Percentiles rank a stretch among this genome's conserved stretches.
These are phyloP conservation scores for Aspergillus sp. DNA, from an alignment of 2,329 filamentous ascomycete species.

Conservation along the genomic window DNA sequence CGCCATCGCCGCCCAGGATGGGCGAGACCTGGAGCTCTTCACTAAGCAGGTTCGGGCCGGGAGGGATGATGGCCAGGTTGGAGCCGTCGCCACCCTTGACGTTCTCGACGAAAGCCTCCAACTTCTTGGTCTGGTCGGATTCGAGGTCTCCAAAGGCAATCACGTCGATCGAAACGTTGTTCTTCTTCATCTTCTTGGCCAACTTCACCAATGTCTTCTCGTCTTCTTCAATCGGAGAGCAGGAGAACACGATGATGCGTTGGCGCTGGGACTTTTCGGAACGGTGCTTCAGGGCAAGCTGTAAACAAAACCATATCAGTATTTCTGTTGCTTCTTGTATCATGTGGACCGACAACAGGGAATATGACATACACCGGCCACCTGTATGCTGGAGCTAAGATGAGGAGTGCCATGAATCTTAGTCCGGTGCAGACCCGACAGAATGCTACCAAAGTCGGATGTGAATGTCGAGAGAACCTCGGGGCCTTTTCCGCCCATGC, in stretches of 20 bases:
- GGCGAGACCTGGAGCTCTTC: slow-evolving; percentile 86
- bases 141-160: slow-evolving; percentile 91
- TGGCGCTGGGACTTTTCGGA: slow-evolving; percentile 97
- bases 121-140: slow-evolving; percentile 81
- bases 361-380: slow-evolving; percentile 69
- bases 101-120: slow-evolving; percentile 87
- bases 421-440: slow-evolving; percentile 86
- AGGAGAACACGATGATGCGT: slow-evolving; percentile 95
- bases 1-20: slow-evolving; percentile 79
- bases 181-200: slow-evolving; percentile 99
- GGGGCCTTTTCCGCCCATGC: slow-evolving; percentile 96
- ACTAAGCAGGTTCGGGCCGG: slow-evolving; percentile 85
- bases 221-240: slow-evolving; percentile 84
- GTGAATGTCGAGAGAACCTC: slow-evolving; percentile 96
- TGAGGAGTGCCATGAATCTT: slow-evolving; percentile 89
- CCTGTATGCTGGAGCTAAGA: slow-evolving; percentile 89
- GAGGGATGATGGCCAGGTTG: slow-evolving; percentile 83
- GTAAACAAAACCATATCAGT: slow-evolving; percentile 9
- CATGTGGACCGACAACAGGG: not conserved
- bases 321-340: not conserved
- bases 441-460: slow-evolving; percentile 90
- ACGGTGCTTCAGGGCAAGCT: slow-evolving; percentile 95
- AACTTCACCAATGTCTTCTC: slow-evolving; percentile 84
- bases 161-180: slow-evolving; percentile 88
- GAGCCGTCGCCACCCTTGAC: slow-evolving; percentile 91